Evolutionary conservation across 1,284 basidiomycete species (phyloP), one percentile per base, ranked within the genome.

Genomic region (Gymnopus androsaceus): DNA sequence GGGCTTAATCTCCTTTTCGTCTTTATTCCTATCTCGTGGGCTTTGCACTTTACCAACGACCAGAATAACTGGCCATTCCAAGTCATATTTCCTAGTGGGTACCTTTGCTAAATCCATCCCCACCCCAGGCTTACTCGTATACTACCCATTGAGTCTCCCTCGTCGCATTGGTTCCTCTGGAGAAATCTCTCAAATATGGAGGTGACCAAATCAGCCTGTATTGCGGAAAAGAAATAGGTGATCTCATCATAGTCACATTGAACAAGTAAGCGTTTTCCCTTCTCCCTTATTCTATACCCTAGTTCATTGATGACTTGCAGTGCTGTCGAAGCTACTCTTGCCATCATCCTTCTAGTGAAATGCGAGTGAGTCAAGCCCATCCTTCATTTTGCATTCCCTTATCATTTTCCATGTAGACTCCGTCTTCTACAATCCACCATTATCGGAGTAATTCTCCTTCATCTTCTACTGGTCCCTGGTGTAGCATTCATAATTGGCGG

Each of bases 11-110:
- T 80, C 0, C 73, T 88, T 28, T 61, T 88, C n/a, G 17, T 87
- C 1, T 76, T 83, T 61, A 75, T 88, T 11, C 85, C 86, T 0
- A 58, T 88, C 37, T 81, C 85, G 5, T 90, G 86, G 86, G 75
- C 72, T 2, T 74, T 79, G 0, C 82, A 87, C 63, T 87, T 81
- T 51, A 51, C 49, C 5, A 62, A 61, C 54, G 46, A 51, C 15
- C 25, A 56, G 40, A 54, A 55, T 11, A 38, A 60, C 4, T 74
- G 70, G 68, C 54, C 59, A 15, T 62, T 67, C 54, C 59, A 54
- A n/a, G 36, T 65, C 34, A 72, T 66, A 28, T 81, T 80, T 51
- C 66, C 70, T 23, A 68, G 77, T 81, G 64, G 61, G 75, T 67
- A 11, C 14, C 17, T 19, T 28, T 17, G 28, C 14, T 1, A n/a